Evolutionary conservation across 768 basidiomycete genomes (phyloP).

Genomic region (Leccinum sublutescens): DNA sequence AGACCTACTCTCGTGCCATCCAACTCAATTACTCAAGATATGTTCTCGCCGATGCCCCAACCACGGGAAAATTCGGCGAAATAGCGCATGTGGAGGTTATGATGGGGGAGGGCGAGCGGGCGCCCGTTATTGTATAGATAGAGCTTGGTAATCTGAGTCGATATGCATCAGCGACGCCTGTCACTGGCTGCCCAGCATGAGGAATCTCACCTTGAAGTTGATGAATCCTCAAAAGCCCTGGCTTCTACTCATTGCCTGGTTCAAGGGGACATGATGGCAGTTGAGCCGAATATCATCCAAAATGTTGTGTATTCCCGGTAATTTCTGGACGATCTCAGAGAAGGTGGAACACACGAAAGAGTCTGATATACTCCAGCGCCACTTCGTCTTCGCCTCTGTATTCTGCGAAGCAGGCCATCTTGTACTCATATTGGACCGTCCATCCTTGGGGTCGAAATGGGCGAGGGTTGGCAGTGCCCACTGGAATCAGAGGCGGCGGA

Average conservation of each 20-base stretch:
- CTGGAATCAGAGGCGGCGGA: slow-evolving; percentile 43
- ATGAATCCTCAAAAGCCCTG: slow-evolving; percentile 95
- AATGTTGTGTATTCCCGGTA: slow-evolving; percentile 90
- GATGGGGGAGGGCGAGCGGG: slow-evolving; percentile 73
- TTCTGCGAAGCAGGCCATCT: slow-evolving; percentile 91
- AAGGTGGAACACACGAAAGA: background rate
- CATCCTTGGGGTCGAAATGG: slow-evolving; percentile 84
- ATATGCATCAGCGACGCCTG: background rate
- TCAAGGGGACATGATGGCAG: slow-evolving; percentile 80
- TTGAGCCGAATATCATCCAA: slow-evolving; percentile 86
- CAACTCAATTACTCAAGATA: slow-evolving; percentile 97
- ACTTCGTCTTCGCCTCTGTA: slow-evolving; percentile 91
- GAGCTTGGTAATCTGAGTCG: slow-evolving; percentile 74
- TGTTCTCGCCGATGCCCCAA: slow-evolving; percentile 97
- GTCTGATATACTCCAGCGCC: slow-evolving; percentile 37
- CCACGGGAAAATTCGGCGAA: slow-evolving; percentile 85
- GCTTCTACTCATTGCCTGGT: slow-evolving; percentile 98
- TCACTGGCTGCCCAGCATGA: background rate
- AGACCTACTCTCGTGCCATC: slow-evolving; percentile 83
- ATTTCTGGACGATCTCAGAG: slow-evolving; percentile 53
- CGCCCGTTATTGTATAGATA: slow-evolving; percentile 92
- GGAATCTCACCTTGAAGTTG: slow-evolving; percentile 69
- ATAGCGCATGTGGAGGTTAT: slow-evolving; percentile 80
- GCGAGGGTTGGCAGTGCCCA: slow-evolving; percentile 42
- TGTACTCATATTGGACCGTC: slow-evolving; percentile 85